Evolutionary conservation across 2,329 filamentous ascomycete species (phyloP).

Genomic region (Boeremia exigua): DNA sequence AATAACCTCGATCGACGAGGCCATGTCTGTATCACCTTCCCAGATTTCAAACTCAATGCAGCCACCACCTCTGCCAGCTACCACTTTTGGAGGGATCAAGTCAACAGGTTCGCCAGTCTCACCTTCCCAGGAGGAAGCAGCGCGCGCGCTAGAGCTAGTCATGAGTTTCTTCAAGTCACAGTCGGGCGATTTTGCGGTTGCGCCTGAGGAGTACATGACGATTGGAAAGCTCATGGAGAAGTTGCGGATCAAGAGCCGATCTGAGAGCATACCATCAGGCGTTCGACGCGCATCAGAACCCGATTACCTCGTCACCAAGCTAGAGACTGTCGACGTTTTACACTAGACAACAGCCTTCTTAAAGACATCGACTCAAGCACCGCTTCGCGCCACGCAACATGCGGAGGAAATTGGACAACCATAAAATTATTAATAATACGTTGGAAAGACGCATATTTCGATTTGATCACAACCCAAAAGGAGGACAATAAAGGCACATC

Average conservation of each 20-base stretch:
- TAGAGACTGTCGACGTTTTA: constrained; percentile 39
- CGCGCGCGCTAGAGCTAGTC: constrained; percentile 79
- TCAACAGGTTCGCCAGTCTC: constrained; percentile 56
- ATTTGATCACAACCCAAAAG: constrained; percentile 6
- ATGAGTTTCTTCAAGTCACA: constrained; percentile 80
- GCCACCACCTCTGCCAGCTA: constrained; percentile 53
- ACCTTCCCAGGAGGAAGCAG: constrained; percentile 84
- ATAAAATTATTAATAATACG: constrained; percentile 13
- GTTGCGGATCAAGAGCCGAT: constrained; percentile 70
- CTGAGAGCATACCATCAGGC: constrained; percentile 38
- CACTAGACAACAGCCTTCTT: constrained; percentile 27
- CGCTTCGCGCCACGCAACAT: constrained; percentile 15
- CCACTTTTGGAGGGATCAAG: constrained; percentile 37
- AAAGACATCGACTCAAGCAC: constrained; percentile 16
- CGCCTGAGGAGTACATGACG: constrained; percentile 77
- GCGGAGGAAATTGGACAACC: constrained; percentile 9
- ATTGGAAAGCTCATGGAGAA: constrained; percentile 87
- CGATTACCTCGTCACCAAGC: constrained; percentile 37
- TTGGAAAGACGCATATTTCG: constrained; percentile 2
- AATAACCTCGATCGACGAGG: constrained; percentile 50
- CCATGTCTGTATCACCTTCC: constrained; percentile 45
- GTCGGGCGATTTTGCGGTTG: constrained; percentile 71
- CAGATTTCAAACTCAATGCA: constrained; percentile 53
- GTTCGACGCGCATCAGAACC: constrained; percentile 47
- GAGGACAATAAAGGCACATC: neutral